Evolutionary conservation across 1,284 basidiomycete species (phyloP).

Genomic region (Pascua sp.): DNA sequence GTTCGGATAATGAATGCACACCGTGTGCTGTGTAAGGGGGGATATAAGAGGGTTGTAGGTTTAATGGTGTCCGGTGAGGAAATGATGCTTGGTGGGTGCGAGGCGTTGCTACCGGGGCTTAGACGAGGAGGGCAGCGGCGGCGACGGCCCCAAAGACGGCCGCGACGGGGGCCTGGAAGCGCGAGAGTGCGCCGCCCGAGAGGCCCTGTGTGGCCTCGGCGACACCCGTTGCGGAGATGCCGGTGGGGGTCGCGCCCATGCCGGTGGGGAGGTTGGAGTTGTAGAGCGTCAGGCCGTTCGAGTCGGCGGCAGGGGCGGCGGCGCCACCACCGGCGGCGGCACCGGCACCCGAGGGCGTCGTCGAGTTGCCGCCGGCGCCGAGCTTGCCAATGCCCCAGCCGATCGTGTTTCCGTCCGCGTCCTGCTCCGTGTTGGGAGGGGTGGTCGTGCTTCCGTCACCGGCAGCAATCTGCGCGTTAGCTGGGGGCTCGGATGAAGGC

Average conservation of each 20-base stretch:
- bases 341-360: not conserved
- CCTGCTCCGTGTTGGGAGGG: conserved; percentile 40
- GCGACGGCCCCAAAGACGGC: conserved; percentile 5
- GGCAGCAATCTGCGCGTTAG: conserved; percentile 35
- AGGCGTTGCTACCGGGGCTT: not conserved
- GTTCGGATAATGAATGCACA: too few relatives aligned
- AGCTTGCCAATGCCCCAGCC: conserved; percentile 32
- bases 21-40: too few relatives aligned
- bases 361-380: conserved; percentile 1
- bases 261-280: conserved; percentile 6
- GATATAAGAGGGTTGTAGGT: not conserved
- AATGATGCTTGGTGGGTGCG: not conserved
- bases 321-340: not conserved
- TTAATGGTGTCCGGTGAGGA: not conserved
- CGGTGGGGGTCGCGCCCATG: conserved; percentile 6
- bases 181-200: not conserved
- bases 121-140: conserved; percentile 6
- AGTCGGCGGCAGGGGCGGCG: conserved; percentile 5
- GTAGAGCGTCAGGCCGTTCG: conserved; percentile 20
- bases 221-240: conserved; percentile 10
- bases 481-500: not conserved
- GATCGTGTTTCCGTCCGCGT: conserved; percentile 30
- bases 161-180: not conserved
- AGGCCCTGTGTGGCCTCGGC: conserved; percentile 26
- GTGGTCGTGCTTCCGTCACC: conserved; percentile 37